Evolutionary conservation across 805 yeast species (phyloP).

Genomic region (Starmerella bacillaris): DNA sequence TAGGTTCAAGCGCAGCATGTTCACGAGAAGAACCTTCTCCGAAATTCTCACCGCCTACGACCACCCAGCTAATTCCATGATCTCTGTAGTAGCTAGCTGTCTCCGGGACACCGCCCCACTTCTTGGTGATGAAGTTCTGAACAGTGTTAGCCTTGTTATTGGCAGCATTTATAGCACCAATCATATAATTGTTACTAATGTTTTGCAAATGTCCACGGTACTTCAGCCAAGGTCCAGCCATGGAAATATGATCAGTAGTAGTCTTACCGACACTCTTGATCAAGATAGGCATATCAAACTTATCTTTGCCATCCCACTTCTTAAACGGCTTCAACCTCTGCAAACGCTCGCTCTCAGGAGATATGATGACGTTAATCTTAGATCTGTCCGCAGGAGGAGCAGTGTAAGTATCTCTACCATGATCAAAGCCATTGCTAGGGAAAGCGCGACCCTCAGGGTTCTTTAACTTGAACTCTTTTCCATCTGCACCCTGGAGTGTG

Average conservation of each 20-base stretch:
- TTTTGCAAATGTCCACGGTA: slow-evolving; percentile 99
- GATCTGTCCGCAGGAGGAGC: slow-evolving; percentile 87
- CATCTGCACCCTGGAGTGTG: slow-evolving; percentile 69
- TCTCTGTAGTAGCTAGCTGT: slow-evolving; percentile 91
- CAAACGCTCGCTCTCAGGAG: slow-evolving; percentile 90
- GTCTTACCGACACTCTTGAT: slow-evolving; percentile 95
- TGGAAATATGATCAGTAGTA: slow-evolving; percentile 97
- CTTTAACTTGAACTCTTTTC: slow-evolving; percentile 72
- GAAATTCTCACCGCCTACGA: slow-evolving; percentile 93
- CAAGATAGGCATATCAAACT: slow-evolving; percentile 72
- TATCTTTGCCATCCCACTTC: slow-evolving; percentile 94
- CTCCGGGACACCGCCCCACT: slow-evolving; percentile 89
- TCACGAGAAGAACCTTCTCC: slow-evolving; percentile 99
- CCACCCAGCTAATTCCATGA: slow-evolving; percentile 86
- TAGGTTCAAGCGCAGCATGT: slow-evolving; percentile 99
- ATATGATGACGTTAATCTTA: slow-evolving; percentile 50
- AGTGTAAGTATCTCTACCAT: slow-evolving; percentile 89
- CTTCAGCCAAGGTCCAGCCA: slow-evolving; percentile 99
- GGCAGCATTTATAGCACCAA: slow-evolving; percentile 96
- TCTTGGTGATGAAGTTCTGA: slow-evolving; percentile 81
- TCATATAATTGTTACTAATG: slow-evolving; percentile 97
- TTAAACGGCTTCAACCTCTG: slow-evolving; percentile 86
- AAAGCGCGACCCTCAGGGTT: slow-evolving; percentile 85
- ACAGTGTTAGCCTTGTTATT: slow-evolving; percentile 86
- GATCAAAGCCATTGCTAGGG: slow-evolving; percentile 76